Evolutionary conservation across 2,329 filamentous ascomycete genomes (phyloP).

Genomic region (Trichoderma semiorbis): DNA sequence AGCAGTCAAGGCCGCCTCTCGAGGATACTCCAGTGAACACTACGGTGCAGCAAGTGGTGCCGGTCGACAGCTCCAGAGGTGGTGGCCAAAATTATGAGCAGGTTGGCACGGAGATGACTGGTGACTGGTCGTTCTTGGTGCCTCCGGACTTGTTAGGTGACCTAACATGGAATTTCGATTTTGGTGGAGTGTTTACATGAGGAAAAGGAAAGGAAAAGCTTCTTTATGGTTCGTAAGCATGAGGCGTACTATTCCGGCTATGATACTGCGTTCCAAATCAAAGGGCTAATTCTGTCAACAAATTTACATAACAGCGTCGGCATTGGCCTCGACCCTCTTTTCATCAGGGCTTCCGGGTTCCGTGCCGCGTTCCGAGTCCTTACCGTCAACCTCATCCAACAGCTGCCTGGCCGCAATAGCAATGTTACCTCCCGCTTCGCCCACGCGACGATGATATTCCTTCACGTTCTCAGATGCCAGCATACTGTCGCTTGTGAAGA

Average conservation of each 20-base stretch:
- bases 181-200: conserved; percentile 4
- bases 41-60: neutral
- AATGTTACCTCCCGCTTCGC: conserved; percentile 24
- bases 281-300: conserved; percentile 6
- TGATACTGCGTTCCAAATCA: neutral
- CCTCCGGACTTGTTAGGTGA: conserved; percentile 47
- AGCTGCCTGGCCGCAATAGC: conserved; percentile 23
- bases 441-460: conserved; percentile 24
- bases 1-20: conserved; percentile 1
- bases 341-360: conserved; percentile 7
- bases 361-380: neutral
- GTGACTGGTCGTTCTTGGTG: conserved; percentile 37
- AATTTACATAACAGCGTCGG: conserved; percentile 6
- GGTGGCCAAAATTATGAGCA: neutral
- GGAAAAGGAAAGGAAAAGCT: neutral
- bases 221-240: neutral
- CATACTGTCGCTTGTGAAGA: conserved; percentile 46
- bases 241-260: neutral
- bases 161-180: conserved; percentile 21
- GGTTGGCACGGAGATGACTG: conserved; percentile 1
- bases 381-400: conserved; percentile 24
- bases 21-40: conserved; percentile 1
- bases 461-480: conserved; percentile 46
- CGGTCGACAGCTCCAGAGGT: neutral
- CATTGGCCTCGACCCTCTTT: conserved; percentile 7